phyloP scores from a whole-genome alignment of 768 basidiomycete genomes.

The Lactifluus subvellereus region DNA sequence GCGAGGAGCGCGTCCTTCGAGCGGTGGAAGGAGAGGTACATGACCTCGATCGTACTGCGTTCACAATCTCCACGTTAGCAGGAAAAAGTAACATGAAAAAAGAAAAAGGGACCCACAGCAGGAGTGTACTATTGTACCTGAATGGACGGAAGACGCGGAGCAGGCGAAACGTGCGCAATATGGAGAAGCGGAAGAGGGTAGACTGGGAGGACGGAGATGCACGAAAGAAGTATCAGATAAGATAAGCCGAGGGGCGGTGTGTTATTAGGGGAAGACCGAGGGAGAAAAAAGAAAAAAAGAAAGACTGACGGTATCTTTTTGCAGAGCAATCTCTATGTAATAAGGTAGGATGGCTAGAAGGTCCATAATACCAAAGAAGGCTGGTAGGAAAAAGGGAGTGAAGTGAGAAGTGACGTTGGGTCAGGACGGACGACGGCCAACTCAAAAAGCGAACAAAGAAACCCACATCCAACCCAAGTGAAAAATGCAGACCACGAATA shows the following conservation, averaged over 20 bases:
- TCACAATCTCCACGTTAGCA: background rate
- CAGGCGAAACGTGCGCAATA: slow-evolving; percentile 83
- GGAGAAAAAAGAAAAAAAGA: slow-evolving; percentile 6
- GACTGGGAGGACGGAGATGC: slow-evolving; percentile 40
- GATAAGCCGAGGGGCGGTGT: background rate
- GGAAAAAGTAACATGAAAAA: background rate
- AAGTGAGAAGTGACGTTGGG: background rate
- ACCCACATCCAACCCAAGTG: slow-evolving; percentile 65
- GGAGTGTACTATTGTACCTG: slow-evolving; percentile 73
- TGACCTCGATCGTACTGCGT: slow-evolving; percentile 78
- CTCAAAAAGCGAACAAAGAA: background rate
- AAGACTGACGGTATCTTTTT: slow-evolving; percentile 72
- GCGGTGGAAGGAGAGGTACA: slow-evolving; percentile 82
- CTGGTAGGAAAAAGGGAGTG: slow-evolving; percentile 30
- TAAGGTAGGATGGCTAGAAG: slow-evolving; percentile 82
- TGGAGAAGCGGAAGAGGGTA: slow-evolving; percentile 85
- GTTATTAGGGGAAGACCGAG: background rate
- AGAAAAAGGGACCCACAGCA: slow-evolving; percentile 45
- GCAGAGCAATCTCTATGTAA: slow-evolving; percentile 78
- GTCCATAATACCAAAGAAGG: slow-evolving; percentile 84
- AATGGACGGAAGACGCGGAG: slow-evolving; percentile 88
- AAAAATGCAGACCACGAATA: slow-evolving; percentile 53
- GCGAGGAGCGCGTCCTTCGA: slow-evolving; percentile 85
- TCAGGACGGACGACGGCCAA: too few species aligned
- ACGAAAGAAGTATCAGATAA: background rate